Evolutionary conservation across 495 filamentous ascomycete genomes (phyloP), one percentile per base, ranked within the genome.

Genomic region (Penicillium cosmopolitanum): DNA sequence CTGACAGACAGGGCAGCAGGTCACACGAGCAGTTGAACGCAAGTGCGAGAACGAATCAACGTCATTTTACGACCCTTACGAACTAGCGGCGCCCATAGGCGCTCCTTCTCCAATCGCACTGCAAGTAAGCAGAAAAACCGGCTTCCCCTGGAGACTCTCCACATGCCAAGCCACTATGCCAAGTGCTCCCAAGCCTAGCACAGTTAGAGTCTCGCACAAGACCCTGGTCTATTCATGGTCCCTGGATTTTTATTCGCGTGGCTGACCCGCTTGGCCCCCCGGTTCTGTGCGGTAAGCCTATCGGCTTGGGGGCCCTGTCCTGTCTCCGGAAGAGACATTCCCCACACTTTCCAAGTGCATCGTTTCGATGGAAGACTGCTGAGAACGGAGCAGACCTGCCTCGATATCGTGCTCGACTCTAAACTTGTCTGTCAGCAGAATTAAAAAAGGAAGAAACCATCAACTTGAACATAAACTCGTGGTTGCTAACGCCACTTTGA

Each of bases 21-120:
- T 23, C 46, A 48, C 46, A 19, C 46, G 46, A 48, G 46, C 46
- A 10, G 19, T 9, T 48, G 23, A 15, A 48, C 43, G 16, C 43
- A 16, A n/a, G 15, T 18, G 0, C 16, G 18, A 46, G 18, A 10
- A 46, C 16, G 18, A 10, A 46, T 5, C 16, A 46, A 46, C 16
- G 43, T 46, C 15, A 46, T 21, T 21, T 16, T 16, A 12, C 16
- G 43, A 46, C 28, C 28, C 8, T 31, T 31, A 31, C 28, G 28
- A 31, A 31, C 28, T 31, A 31, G 28, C 28, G 28, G 28, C 28
- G 28, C 28, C 8, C 28, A 7, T 31, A 31, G 3, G 23, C 23
- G 23, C 23, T 3, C 2, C 23, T 23, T 23, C 28, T 31, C 46
- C 46, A 48, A 48, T 48, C 46, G 46, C 46, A 48, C 21, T 48